A percentile compares a stretch with the other conserved stretches of the same genome.
Conservation (phyloP, 345 rosid species). For the Hibiscus tridactylites region DNA sequence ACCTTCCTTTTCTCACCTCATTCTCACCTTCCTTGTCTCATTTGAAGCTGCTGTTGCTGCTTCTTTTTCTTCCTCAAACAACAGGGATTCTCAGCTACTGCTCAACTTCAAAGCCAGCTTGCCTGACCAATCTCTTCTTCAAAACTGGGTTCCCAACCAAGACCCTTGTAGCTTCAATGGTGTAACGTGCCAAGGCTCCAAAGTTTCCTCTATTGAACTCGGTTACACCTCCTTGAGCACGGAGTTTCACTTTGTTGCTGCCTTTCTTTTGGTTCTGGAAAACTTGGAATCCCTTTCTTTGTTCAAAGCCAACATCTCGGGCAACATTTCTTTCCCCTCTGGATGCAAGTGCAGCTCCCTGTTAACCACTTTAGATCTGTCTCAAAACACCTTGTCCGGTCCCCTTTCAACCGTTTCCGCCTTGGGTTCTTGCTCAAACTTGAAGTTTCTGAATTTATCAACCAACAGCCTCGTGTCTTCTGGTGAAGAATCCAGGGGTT, state of each 20-base stretch:
- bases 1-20: slow-evolving; percentile 15
- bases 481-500: slow-evolving; percentile 33
- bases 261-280: slow-evolving; percentile 43
- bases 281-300: slow-evolving; percentile 49
- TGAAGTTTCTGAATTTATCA: slow-evolving; percentile 56
- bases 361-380: slow-evolving; percentile 62
- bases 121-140: slow-evolving; percentile 36
- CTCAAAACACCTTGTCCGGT: slow-evolving; percentile 60
- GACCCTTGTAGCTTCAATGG: slow-evolving; percentile 67
- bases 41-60: slow-evolving; percentile 12
- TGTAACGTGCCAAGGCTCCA: slow-evolving; percentile 48
- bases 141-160: slow-evolving; percentile 46
- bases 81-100: slow-evolving; percentile 46
- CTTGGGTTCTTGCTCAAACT: slow-evolving; percentile 43
- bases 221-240: slow-evolving; percentile 26
- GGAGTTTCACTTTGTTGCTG: slow-evolving; percentile 52
- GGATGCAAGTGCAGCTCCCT: slow-evolving; percentile 59
- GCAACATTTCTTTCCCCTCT: slow-evolving; percentile 43
- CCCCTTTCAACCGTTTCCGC: slow-evolving; percentile 39
- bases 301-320: slow-evolving; percentile 47
- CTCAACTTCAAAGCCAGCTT: slow-evolving; percentile 52
- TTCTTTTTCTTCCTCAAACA: slow-evolving; percentile 9
- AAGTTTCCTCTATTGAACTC: slow-evolving; percentile 59
- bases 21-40: slow-evolving; percentile 16
- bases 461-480: slow-evolving; percentile 40